Conservation (phyloP, 192 early-diverging fungal species). For the Tieghemiomyces parasiticus region DNA sequence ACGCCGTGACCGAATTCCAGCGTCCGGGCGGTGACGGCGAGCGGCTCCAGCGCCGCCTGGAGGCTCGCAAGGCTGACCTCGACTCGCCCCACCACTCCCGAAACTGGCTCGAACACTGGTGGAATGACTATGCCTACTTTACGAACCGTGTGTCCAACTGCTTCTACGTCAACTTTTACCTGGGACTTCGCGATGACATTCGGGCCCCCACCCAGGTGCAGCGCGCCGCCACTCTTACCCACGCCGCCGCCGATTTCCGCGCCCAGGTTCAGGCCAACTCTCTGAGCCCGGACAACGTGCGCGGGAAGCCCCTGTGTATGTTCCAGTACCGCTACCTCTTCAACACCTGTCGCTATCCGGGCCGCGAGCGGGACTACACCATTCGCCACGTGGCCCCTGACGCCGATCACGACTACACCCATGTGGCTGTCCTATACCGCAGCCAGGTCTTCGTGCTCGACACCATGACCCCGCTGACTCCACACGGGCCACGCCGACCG, state of each 20-base stretch:
- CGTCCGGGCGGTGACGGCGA: slow-evolving; percentile 23
- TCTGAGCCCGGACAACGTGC: slow-evolving; percentile 53
- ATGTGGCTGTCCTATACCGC: slow-evolving; percentile 55
- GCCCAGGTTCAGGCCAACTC: slow-evolving; percentile 35
- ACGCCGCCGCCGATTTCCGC: slow-evolving; percentile 46
- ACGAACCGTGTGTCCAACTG: slow-evolving; percentile 28
- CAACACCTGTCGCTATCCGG: slow-evolving; percentile 64
- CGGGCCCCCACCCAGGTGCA: slow-evolving; percentile 16
- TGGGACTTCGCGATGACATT: slow-evolving; percentile 29
- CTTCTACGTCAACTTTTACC: slow-evolving; percentile 32
- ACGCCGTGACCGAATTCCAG: slow-evolving; percentile 30
- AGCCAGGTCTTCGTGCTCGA: slow-evolving; percentile 66
- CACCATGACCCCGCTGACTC: slow-evolving; percentile 22
- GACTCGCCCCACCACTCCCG: slow-evolving; percentile 15
- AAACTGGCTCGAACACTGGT: slow-evolving; percentile 32
- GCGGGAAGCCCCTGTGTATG: slow-evolving; percentile 55
- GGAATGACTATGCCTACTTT: slow-evolving; percentile 36
- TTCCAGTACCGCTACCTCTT: slow-evolving; percentile 77
- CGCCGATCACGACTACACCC: slow-evolving; percentile 24
- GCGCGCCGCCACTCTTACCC: slow-evolving; percentile 46
- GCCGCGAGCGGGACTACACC: slow-evolving; percentile 45
- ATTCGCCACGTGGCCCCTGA: slow-evolving; percentile 27
- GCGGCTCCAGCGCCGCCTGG: slow-evolving; percentile 27
- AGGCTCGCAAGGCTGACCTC: slow-evolving; percentile 16
- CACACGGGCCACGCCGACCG: too few relatives aligned